Evolutionary conservation across 2,329 filamentous ascomycete genomes (phyloP), one percentile per base, ranked within the genome.

Genomic region (Pleoardoris graminearum): DNA sequence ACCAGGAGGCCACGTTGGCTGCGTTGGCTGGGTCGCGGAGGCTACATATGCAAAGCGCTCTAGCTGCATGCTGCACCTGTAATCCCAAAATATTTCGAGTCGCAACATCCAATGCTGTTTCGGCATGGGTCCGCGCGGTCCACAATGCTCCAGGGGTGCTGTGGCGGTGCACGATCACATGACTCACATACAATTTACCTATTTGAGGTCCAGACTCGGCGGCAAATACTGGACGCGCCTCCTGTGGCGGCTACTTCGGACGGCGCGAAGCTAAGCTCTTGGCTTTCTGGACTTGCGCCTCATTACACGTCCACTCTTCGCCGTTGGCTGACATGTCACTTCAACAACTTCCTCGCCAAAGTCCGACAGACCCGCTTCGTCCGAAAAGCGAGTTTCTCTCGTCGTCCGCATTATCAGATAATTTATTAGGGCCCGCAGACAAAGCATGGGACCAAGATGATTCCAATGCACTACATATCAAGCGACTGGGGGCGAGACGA

Each of bases 161-260:
- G 67, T 70, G 68, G 67, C 67, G 62, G 67, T 71, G 67, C 67
- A 66, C 54, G 49, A 59, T 66, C 64, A 66, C 62, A 59, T 66
- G 62, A 52, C 42, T 35, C n/a, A 12, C 38, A 47, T 57, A 59
- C 55, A 55, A 60, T 56, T 58, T 54, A 47, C 60, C 39, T 49
- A 23, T 45, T 54, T 23, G 37, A 47, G 50, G 25, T 55, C 23
- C 25, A 8, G 35, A 47, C 22, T 45, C 21, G 33, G 23, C 22
- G 51, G 55, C 60, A 52, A 65, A 52, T 60, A 46, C 38, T 45
- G 19, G 37, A 44, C 29, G 35, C 37, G 39, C 35, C 30, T 43
- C 48, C 56, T 57, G 63, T 70, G 63, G 65, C 66, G 57, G 61
- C 50, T 49, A 57, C 61, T 61, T 56, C 56, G 55, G 38, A 54